phyloP scores from a whole-genome alignment of 2,329 filamentous ascomycete genomes.

The Botrytis galanthina region DNA sequence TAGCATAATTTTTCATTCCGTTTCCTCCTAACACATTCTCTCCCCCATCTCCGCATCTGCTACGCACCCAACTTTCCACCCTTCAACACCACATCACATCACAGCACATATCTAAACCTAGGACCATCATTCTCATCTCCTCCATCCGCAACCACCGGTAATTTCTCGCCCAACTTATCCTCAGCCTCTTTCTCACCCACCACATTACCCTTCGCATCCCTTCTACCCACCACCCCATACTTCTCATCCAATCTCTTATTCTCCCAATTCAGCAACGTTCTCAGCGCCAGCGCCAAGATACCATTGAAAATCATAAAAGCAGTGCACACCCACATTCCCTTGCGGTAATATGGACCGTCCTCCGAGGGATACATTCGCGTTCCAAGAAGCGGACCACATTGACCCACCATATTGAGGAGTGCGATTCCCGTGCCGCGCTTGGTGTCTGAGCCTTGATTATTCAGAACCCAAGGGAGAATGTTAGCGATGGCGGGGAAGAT shows the following conservation, averaged over 20 bases:
- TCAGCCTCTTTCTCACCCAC: not conserved
- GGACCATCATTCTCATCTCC: conserved; percentile 35
- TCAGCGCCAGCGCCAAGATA: conserved; percentile 51
- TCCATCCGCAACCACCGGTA: not conserved
- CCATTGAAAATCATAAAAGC: conserved; percentile 61
- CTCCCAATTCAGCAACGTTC: conserved; percentile 55
- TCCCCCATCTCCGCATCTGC: not conserved
- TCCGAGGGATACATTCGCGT: conserved; percentile 59
- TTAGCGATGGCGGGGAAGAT: conserved; percentile 69
- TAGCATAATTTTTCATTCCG: too few species aligned
- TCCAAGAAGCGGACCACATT: conserved; percentile 61
- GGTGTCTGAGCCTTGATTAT: conserved; percentile 68
- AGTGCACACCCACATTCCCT: conserved; percentile 60
- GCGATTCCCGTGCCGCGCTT: conserved; percentile 65
- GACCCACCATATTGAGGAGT: conserved; percentile 66
- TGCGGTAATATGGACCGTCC: conserved; percentile 48
- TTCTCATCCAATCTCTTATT: conserved; percentile 58
- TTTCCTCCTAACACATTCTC: not conserved
- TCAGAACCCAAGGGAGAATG: conserved; percentile 67
- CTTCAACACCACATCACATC: conserved; percentile 21
- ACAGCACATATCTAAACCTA: conserved; percentile 32
- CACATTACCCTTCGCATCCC: conserved; percentile 12
- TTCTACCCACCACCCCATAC: conserved; percentile 26
- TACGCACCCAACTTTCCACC: not conserved
- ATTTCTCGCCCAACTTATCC: not conserved